A percentile compares a stretch with the other conserved stretches of the same genome.
These are phyloP conservation scores for Cicer arietinum DNA, from an alignment of 306 rosid genomes.

Conservation along the genomic window DNA sequence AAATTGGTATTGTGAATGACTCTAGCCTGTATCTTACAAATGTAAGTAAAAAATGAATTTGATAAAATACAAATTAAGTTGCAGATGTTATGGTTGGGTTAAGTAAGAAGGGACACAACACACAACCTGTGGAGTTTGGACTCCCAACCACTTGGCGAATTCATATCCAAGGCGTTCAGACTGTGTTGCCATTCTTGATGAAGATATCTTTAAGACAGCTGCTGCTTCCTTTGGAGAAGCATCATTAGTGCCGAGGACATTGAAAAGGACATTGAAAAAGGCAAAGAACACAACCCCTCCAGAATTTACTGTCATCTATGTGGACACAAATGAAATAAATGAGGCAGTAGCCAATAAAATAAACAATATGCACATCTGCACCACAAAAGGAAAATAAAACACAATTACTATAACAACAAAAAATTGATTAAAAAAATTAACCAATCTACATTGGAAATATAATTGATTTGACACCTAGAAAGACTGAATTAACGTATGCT, in stretches of 20 bases:
- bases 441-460: neutral
- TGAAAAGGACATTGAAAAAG: conserved; percentile 74
- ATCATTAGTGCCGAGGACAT: conserved; percentile 52
- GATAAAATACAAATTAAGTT: neutral
- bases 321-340: conserved; percentile 51
- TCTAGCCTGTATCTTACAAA: conserved; percentile 69
- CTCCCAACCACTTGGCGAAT: conserved; percentile 91
- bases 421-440: neutral
- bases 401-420: neutral
- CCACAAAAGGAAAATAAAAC: conserved; percentile 8
- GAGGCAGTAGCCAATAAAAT: conserved; percentile 42
- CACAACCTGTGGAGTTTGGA: conserved; percentile 86
- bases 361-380: conserved; percentile 1
- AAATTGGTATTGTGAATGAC: conserved; percentile 78
- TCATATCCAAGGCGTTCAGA: conserved; percentile 98
- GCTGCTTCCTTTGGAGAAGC: conserved; percentile 69
- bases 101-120: conserved; percentile 15
- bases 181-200: conserved; percentile 97
- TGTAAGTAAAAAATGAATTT: conserved; percentile 26
- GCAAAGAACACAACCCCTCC: conserved; percentile 99
- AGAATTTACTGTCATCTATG: conserved; percentile 91
- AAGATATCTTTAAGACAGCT: conserved; percentile 90
- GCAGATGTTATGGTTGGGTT: conserved; percentile 10
- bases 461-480: neutral
- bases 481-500: conserved; percentile 11